Conservation (phyloP, 768 basidiomycete genomes). For the Hericium rajendrae region DNA sequence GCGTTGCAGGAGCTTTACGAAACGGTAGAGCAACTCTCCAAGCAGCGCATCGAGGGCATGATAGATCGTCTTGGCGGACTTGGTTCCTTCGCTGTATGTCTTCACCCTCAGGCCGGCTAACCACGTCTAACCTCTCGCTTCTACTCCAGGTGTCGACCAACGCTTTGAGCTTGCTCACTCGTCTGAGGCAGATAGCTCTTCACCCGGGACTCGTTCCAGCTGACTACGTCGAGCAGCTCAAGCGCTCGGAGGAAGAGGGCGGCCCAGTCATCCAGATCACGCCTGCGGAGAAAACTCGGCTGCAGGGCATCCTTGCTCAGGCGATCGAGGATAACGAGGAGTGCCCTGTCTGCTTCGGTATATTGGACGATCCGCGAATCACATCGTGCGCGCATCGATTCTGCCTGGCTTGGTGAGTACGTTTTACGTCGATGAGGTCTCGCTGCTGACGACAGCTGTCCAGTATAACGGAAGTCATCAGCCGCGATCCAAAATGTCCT, state of each 20-base stretch:
- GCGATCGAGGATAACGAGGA: slow-evolving; percentile 77
- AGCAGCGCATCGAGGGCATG: slow-evolving; percentile 49
- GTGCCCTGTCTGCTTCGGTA: slow-evolving; percentile 65
- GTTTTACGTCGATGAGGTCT: too few species aligned
- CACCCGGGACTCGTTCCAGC: slow-evolving; percentile 69
- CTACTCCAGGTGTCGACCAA: slow-evolving; percentile 49
- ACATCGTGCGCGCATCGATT: slow-evolving; percentile 67
- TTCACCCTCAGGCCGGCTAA: not conserved
- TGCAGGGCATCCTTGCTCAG: slow-evolving; percentile 51
- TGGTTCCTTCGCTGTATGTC: slow-evolving; percentile 28
- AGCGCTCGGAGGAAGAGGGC: slow-evolving; percentile 23
- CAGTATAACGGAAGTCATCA: slow-evolving; percentile 63
- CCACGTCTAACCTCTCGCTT: slow-evolving; percentile 1
- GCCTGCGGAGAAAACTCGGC: slow-evolving; percentile 39
- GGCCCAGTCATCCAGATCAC: slow-evolving; percentile 33
- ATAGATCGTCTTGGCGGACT: slow-evolving; percentile 32
- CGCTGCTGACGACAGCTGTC: not conserved
- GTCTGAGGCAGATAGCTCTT: slow-evolving; percentile 72
- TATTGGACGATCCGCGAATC: slow-evolving; percentile 57
- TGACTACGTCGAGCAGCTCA: slow-evolving; percentile 60
- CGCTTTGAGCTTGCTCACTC: slow-evolving; percentile 75
- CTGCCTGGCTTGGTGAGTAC: slow-evolving; percentile 55
- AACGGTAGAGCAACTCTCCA: slow-evolving; percentile 52
- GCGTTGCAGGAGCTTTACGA: slow-evolving; percentile 51
- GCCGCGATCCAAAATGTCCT: slow-evolving; percentile 69